Conservation (phyloP, 768 basidiomycete genomes). For the Lyophyllum shimeji region DNA sequence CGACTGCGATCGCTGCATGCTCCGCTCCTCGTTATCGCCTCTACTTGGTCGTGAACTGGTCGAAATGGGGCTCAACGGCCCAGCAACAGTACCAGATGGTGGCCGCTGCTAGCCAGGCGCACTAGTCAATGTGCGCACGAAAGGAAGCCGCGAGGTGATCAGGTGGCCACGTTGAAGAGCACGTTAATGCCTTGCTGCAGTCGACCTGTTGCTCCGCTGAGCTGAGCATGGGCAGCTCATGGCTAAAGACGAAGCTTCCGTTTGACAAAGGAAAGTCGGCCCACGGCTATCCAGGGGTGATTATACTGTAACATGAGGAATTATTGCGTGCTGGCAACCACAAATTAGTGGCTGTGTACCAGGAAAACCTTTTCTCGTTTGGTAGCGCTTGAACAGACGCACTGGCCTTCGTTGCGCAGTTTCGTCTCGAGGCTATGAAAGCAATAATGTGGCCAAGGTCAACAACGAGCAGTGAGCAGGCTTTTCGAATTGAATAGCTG, state of each 20-base stretch:
- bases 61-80: background rate
- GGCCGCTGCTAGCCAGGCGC: constrained; percentile 1
- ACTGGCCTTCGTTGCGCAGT: too few relatives aligned
- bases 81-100: background rate
- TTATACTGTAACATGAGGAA: background rate
- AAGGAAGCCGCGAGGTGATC: constrained; percentile 2
- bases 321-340: background rate
- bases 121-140: background rate
- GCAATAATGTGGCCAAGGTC: too few relatives aligned
- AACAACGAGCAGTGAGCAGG: too few relatives aligned
- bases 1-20: constrained; percentile 4
- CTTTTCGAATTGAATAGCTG: too few relatives aligned
- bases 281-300: too few relatives aligned
- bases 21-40: background rate
- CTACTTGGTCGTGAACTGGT: constrained; percentile 1
- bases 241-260: background rate
- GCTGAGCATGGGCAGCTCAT: background rate
- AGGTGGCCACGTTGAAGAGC: constrained; percentile 5
- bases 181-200: background rate
- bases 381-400: too few relatives aligned
- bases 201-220: background rate
- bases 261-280: background rate
- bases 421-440: too few relatives aligned
- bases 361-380: background rate
- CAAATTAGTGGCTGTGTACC: background rate